A percentile compares a stretch with the other conserved stretches of the same genome.
These are phyloP conservation scores for Seminavis robusta DNA, from an alignment of 108 stramenopile genomes.

Conservation along the genomic window DNA sequence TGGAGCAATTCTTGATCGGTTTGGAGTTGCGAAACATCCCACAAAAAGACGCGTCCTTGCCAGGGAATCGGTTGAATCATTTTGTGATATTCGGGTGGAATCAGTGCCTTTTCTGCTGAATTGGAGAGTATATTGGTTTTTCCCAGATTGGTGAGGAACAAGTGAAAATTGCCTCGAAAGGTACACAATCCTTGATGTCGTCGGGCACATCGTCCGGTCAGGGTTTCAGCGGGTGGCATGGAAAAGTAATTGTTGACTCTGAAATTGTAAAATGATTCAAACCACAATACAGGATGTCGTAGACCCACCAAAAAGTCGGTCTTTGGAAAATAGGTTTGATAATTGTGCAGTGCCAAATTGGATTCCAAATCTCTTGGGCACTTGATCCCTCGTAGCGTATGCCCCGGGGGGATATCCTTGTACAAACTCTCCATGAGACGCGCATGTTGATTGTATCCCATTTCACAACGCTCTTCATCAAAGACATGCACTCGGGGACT, in stretches of 20 bases:
- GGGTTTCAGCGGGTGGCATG: constrained; percentile 35
- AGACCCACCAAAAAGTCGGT: constrained; percentile 70
- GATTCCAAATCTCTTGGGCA: constrained; percentile 47
- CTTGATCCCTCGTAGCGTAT: constrained; percentile 31
- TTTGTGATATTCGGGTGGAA: not conserved
- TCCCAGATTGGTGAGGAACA: constrained; percentile 38
- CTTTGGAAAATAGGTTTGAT: constrained; percentile 36
- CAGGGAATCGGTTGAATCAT: too few relatives aligned
- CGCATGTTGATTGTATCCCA: constrained; percentile 38
- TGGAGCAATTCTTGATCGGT: constrained; percentile 1
- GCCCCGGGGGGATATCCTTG: constrained; percentile 4
- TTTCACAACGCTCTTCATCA: constrained; percentile 47
- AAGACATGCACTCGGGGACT: constrained; percentile 26
- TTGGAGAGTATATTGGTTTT: constrained; percentile 17
- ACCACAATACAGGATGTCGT: constrained; percentile 78
- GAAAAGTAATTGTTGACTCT: constrained; percentile 46
- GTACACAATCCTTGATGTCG: constrained; percentile 49
- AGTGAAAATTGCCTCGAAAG: constrained; percentile 64
- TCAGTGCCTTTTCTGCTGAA: constrained; percentile 11
- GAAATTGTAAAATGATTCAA: constrained; percentile 76
- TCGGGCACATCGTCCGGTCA: constrained; percentile 30
- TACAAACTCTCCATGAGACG: constrained; percentile 30
- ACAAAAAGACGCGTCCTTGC: constrained; percentile 49
- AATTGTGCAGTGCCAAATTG: constrained; percentile 22
- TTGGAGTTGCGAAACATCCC: constrained; percentile 44